Percentiles rank a stretch among this genome's conserved stretches.
Conservation (phyloP, 1,139 yeast genomes). For the Taiozyma sp. region DNA sequence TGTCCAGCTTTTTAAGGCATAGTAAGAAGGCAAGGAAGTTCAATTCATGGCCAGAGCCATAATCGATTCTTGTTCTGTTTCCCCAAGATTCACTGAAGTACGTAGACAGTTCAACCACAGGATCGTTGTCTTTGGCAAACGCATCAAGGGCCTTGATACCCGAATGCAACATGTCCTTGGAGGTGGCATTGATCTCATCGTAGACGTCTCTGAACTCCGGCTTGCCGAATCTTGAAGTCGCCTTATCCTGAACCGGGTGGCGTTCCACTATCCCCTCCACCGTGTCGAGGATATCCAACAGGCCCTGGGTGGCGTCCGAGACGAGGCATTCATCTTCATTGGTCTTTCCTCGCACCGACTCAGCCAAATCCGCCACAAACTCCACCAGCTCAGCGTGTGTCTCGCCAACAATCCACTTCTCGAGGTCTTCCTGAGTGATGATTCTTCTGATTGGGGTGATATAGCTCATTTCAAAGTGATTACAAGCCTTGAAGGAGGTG, state of each 20-base stretch:
- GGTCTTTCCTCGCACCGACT: slow-evolving; percentile 60
- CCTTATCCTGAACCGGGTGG: slow-evolving; percentile 63
- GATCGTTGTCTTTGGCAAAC: slow-evolving; percentile 18
- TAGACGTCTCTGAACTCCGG: slow-evolving; percentile 82
- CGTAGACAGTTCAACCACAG: slow-evolving; percentile 37
- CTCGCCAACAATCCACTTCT: slow-evolving; percentile 51
- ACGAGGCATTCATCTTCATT: slow-evolving; percentile 41
- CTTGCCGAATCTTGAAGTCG: slow-evolving; percentile 86
- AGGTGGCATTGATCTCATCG: slow-evolving; percentile 49
- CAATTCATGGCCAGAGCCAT: slow-evolving; percentile 96
- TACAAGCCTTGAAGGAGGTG: not conserved
- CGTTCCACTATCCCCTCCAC: slow-evolving; percentile 41
- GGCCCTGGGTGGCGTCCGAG: slow-evolving; percentile 29
- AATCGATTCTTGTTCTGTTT: slow-evolving; percentile 79
- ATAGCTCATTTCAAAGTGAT: not conserved
- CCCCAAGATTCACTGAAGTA: slow-evolving; percentile 82
- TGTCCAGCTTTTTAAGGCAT: slow-evolving; percentile 43
- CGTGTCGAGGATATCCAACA: slow-evolving; percentile 39
- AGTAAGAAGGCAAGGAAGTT: slow-evolving; percentile 73
- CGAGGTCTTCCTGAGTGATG: slow-evolving; percentile 56
- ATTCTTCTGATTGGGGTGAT: slow-evolving; percentile 51
- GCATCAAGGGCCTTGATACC: slow-evolving; percentile 20
- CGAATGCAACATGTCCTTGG: slow-evolving; percentile 25
- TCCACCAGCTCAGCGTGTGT: slow-evolving; percentile 46
- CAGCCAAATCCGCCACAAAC: slow-evolving; percentile 58